Evolutionary conservation across 306 rosid species (phyloP).

Genomic region (Luffa acutangula): DNA sequence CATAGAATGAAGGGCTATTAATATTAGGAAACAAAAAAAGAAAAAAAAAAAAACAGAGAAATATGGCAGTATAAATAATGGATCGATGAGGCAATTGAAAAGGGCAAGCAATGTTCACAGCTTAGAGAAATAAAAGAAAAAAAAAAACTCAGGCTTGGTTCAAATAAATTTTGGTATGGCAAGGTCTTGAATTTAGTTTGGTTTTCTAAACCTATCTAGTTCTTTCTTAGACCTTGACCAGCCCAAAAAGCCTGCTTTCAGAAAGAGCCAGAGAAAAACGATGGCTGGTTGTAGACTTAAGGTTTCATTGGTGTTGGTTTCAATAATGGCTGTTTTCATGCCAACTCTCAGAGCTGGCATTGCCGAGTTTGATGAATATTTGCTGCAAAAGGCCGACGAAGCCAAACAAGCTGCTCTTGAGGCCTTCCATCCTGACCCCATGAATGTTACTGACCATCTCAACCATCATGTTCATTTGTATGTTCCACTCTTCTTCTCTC

Average conservation of each 20-base stretch:
- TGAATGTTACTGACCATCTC: conserved; percentile 25
- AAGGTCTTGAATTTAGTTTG: neutral
- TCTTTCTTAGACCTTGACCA: conserved; percentile 1
- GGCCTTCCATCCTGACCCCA: conserved; percentile 47
- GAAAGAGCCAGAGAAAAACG: neutral
- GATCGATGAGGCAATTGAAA: neutral
- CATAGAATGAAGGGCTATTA: too few relatives aligned
- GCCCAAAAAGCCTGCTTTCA: neutral
- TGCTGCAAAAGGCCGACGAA: conserved; percentile 12
- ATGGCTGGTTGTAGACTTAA: neutral
- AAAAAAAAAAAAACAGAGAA: too few relatives aligned
- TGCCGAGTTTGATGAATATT: conserved; percentile 29
- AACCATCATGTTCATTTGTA: conserved; percentile 30
- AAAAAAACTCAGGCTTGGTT: neutral
- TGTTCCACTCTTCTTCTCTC: neutral
- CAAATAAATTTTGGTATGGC: conserved; percentile 1
- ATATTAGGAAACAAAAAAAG: too few relatives aligned
- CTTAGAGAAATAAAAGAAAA: neutral
- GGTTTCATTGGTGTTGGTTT: conserved; percentile 20
- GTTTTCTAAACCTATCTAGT: neutral
- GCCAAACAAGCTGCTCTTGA: conserved; percentile 30
- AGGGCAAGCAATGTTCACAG: neutral
- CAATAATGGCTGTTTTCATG: conserved; percentile 31
- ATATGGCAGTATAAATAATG: neutral
- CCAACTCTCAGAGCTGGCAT: conserved; percentile 46